Percentiles rank a stretch among this genome's conserved stretches.
Conservation (phyloP, 768 basidiomycete species). For the Mycena albidolilacea region DNA sequence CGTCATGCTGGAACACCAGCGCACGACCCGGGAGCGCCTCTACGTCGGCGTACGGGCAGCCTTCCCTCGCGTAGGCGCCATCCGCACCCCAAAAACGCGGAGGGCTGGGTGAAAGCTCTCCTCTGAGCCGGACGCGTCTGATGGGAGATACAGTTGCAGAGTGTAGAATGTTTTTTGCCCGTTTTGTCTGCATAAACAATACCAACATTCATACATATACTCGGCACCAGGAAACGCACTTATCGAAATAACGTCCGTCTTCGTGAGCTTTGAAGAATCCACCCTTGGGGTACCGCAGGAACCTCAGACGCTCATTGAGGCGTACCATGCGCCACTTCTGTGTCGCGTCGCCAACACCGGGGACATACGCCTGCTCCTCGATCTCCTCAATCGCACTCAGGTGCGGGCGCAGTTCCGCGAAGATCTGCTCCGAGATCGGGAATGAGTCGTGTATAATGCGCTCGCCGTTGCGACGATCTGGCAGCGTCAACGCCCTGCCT, state of each 20-base stretch:
- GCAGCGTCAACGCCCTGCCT: slow-evolving; percentile 14
- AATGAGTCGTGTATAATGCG: slow-evolving; percentile 38
- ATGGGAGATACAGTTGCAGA: slow-evolving; percentile 38
- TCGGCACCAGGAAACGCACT: slow-evolving; percentile 6
- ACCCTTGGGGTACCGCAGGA: slow-evolving; percentile 32
- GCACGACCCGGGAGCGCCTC: slow-evolving; percentile 30
- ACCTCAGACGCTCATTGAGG: slow-evolving; percentile 37
- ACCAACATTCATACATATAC: too few species aligned
- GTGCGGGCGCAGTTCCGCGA: slow-evolving; percentile 32
- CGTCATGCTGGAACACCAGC: slow-evolving; percentile 37
- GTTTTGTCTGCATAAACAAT: slow-evolving; percentile 1
- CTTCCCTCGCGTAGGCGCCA: too few species aligned
- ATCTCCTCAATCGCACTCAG: slow-evolving; percentile 34
- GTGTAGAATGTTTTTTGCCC: slow-evolving; percentile 37
- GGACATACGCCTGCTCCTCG: slow-evolving; percentile 13
- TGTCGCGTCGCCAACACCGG: not conserved
- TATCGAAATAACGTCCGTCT: slow-evolving; percentile 22
- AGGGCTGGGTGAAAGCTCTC: slow-evolving; percentile 30
- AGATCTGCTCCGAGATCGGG: slow-evolving; percentile 25
- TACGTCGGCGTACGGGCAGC: slow-evolving; percentile 30
- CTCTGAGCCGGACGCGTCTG: slow-evolving; percentile 26
- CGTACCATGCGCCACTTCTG: slow-evolving; percentile 41
- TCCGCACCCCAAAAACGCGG: slow-evolving; percentile 28
- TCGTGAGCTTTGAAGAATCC: slow-evolving; percentile 27
- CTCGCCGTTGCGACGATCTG: slow-evolving; percentile 33